Evolutionary conservation across 2,329 filamentous ascomycete species (phyloP).

Genomic region (Xylariaceae sp.): DNA sequence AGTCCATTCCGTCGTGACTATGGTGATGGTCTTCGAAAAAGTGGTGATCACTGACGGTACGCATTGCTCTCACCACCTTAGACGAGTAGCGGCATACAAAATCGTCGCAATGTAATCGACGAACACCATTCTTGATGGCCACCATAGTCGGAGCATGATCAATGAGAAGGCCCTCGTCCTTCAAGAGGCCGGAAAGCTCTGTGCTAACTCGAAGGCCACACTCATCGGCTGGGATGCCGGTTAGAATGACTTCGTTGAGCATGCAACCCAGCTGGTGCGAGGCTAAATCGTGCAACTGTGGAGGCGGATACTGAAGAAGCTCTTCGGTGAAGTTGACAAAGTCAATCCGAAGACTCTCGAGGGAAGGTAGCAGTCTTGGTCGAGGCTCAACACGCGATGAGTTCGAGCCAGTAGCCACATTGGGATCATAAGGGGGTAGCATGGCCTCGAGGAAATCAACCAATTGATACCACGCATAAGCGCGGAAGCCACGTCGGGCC

Average conservation of each 20-base stretch:
- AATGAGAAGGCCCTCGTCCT: slow-evolving; percentile 59
- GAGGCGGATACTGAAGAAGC: slow-evolving; percentile 52
- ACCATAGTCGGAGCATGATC: slow-evolving; percentile 54
- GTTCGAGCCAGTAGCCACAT: slow-evolving; percentile 32
- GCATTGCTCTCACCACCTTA: slow-evolving; percentile 54
- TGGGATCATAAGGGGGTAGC: slow-evolving; percentile 57
- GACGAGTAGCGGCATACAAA: slow-evolving; percentile 45
- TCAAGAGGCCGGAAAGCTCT: slow-evolving; percentile 59
- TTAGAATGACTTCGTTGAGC: slow-evolving; percentile 60
- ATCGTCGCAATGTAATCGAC: slow-evolving; percentile 47
- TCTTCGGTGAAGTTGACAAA: slow-evolving; percentile 61
- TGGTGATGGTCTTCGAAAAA: slow-evolving; percentile 40
- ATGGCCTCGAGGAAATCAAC: slow-evolving; percentile 59
- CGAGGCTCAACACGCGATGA: slow-evolving; percentile 26
- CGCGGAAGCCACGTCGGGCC: slow-evolving; percentile 59
- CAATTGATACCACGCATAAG: slow-evolving; percentile 61
- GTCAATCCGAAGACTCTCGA: slow-evolving; percentile 58
- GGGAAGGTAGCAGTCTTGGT: slow-evolving; percentile 55
- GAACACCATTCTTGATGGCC: slow-evolving; percentile 49
- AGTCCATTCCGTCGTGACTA: slow-evolving; percentile 36
- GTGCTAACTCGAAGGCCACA: slow-evolving; percentile 54
- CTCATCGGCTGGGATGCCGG: slow-evolving; percentile 58
- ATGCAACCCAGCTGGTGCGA: slow-evolving; percentile 61
- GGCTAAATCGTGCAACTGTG: slow-evolving; percentile 59
- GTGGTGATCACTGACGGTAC: slow-evolving; percentile 33